Conservation (phyloP, 495 filamentous ascomycete genomes). For the Penicillium pulvis region DNA sequence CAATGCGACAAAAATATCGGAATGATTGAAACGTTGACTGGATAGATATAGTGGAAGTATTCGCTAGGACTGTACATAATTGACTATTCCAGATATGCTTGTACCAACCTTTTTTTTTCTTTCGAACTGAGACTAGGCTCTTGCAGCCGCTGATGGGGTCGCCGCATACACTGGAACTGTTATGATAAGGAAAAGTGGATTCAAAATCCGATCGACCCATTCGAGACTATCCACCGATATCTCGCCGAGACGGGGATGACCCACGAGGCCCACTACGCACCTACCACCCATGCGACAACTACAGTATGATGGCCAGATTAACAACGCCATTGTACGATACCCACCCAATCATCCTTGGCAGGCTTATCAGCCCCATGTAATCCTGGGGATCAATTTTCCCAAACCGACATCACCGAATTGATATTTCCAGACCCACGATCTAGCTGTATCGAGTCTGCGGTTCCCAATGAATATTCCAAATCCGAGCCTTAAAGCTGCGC, state of each 20-base stretch:
- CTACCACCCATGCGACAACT: neutral
- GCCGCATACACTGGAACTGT: neutral
- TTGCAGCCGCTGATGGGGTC: neutral
- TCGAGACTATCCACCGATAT: neutral
- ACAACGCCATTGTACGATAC: neutral
- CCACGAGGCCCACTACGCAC: neutral
- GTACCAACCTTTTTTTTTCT: neutral
- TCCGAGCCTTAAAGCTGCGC: neutral
- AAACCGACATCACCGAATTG: neutral
- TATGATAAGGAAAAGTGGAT: neutral
- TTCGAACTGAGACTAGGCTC: neutral
- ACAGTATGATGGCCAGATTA: neutral
- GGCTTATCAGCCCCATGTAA: neutral
- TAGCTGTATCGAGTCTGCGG: neutral
- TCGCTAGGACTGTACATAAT: conserved; percentile 5
- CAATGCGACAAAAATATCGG: neutral
- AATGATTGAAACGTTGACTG: neutral
- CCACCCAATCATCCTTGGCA: neutral
- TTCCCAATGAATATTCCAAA: neutral
- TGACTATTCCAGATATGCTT: neutral
- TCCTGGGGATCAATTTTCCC: neutral
- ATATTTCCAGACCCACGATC: neutral
- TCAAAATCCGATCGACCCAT: conserved; percentile 6
- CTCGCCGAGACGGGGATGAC: neutral
- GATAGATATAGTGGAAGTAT: neutral